Evolutionary conservation across 306 rosid species (phyloP), one percentile per base, ranked within the genome.

Genomic region (Rosa persica): DNA sequence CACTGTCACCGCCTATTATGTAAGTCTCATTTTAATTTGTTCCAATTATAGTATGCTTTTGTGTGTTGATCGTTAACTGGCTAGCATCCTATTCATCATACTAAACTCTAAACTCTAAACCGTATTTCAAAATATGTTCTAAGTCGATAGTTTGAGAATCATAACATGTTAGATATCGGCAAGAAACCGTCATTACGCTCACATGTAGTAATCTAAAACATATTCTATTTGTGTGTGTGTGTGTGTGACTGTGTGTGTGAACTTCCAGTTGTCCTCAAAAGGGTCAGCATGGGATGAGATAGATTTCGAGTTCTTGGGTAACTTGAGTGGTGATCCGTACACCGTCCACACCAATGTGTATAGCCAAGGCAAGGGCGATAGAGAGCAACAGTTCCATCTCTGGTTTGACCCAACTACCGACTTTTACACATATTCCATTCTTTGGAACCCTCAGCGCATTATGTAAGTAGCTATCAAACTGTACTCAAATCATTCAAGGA

Each of bases 401-500:
- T 92, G 96, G 97, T 90, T 92, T 72, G 93, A 92, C 81, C 96
- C 97, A 40, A 88, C 97, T 1, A 80, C 87, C 23, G 91, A 89
- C 80, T 90, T 92, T 36, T 93, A 90, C 83, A 89, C 93, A 12
- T 90, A 90, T 36, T 86, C 96, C 36, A 79, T 92, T 52, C 85
- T 79, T 12, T 92, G 97, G 97, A 92, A 92, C 27, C 90, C 89
- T 25, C 87, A 77, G 27, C 58, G 83, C 12, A 88, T 86, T 40
- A 65, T 87, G 90, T 88, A 79, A 83, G 92, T 82, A 39, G 70
- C 76, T 46, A 25, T 30, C 39, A 54, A n/a, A 4, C 43, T 44
- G 72, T 57, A 8, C 30, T 57, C 1, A 10, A 4, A n/a, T n/a
- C 12, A 22, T n/a, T 57, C 8, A 2, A 22, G 30, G 30, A 55